phyloP scores from a whole-genome alignment of 1,284 basidiomycete genomes.

The Uromyces viciae-fabae region DNA sequence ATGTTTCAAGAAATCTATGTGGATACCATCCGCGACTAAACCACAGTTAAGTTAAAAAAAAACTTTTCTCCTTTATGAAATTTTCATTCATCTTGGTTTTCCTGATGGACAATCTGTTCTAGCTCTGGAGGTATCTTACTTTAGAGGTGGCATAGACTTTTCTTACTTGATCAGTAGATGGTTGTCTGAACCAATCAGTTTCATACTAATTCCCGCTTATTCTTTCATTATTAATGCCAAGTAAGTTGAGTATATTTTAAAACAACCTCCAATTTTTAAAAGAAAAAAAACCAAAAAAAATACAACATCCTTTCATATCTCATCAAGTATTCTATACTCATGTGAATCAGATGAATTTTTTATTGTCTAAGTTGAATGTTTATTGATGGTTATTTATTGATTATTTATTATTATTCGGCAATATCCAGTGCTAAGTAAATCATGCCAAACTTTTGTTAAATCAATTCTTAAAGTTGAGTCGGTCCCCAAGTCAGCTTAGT shows the following conservation, averaged over 20 bases:
- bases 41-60: constrained; percentile 33
- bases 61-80: neutral
- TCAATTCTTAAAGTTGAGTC: constrained; percentile 75
- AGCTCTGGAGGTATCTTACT: constrained; percentile 86
- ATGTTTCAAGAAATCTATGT: constrained; percentile 81
- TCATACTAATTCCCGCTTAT: constrained; percentile 81
- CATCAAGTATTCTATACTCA: no score
- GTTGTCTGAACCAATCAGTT: constrained; percentile 83
- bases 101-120: constrained; percentile 12
- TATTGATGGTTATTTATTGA: neutral
- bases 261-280: neutral
- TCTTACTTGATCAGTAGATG: constrained; percentile 72
- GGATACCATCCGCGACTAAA: constrained; percentile 72
- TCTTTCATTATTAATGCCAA: constrained; percentile 93
- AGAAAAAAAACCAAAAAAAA: no score
- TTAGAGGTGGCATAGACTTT: constrained; percentile 65
- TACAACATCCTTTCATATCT: no score
- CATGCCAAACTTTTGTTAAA: constrained; percentile 79
- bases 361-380: neutral
- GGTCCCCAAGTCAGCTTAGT: no score
- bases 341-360: no score
- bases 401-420: constrained; percentile 52
- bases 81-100: neutral
- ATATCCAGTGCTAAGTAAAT: constrained; percentile 92
- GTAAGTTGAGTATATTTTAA: constrained; percentile 53